Percentiles rank a stretch among this genome's conserved stretches.
phyloP scores from a whole-genome alignment of 225 moss, liverwort and hornwort genomes.

The Asterella californica region DNA sequence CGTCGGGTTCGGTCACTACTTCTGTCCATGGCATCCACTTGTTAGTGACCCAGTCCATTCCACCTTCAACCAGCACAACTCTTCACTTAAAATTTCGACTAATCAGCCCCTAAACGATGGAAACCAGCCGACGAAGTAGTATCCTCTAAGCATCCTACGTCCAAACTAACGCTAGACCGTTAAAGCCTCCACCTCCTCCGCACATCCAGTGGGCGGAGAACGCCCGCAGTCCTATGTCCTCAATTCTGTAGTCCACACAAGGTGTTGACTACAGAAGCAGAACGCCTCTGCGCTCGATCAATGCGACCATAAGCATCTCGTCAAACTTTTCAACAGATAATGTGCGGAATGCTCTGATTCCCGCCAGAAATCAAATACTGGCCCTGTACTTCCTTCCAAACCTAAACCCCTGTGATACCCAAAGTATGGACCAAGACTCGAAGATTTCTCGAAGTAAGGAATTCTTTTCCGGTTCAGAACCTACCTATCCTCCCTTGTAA shows the following conservation, averaged over 20 bases:
- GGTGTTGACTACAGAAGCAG: background rate
- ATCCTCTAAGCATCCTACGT: background rate
- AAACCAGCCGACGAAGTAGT: background rate
- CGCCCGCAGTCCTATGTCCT: background rate
- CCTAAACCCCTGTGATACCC: background rate
- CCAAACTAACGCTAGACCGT: background rate
- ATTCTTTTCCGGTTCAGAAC: background rate
- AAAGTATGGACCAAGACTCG: background rate
- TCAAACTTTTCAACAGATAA: background rate
- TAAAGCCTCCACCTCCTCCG: background rate
- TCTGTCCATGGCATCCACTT: constrained; percentile 18
- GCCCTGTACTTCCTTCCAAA: background rate
- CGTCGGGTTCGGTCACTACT: constrained; percentile 8
- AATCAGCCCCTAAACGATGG: background rate
- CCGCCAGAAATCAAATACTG: background rate
- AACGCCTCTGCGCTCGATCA: background rate
- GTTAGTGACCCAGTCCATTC: constrained; percentile 22
- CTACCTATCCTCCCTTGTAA: background rate
- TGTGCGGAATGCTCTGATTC: background rate
- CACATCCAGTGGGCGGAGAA: background rate
- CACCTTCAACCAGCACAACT: background rate
- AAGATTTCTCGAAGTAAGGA: background rate
- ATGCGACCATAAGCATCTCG: background rate
- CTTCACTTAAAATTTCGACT: background rate
- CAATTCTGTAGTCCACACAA: background rate